These are phyloP conservation scores for Saitozyma podzolica DNA, from an alignment of 768 basidiomycete genomes.

Conservation along the genomic window DNA sequence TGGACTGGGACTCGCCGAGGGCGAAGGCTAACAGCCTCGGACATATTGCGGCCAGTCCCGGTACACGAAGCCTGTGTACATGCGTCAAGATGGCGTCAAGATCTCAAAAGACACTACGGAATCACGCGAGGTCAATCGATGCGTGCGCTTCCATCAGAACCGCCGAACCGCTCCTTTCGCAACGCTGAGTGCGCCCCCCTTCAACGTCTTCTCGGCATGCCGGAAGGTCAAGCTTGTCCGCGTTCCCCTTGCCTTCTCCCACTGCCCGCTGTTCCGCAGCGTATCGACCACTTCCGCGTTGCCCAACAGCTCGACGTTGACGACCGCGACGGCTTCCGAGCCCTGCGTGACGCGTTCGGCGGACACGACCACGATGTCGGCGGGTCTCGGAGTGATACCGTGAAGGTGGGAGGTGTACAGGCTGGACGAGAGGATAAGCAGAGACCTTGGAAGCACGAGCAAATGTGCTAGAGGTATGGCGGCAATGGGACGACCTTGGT, in stretches of 20 bases:
- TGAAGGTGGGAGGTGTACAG: constrained; percentile 76
- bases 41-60: too few relatives aligned
- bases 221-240: constrained; percentile 85
- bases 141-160: not conserved
- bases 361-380: constrained; percentile 17
- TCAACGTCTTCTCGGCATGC: constrained; percentile 67
- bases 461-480: constrained; percentile 68
- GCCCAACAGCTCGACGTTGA: constrained; percentile 63
- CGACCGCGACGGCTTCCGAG: constrained; percentile 53
- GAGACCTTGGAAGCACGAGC: constrained; percentile 80
- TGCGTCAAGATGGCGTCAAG: too few relatives aligned
- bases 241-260: constrained; percentile 55
- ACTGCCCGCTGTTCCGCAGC: constrained; percentile 58
- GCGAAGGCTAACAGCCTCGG: too few relatives aligned
- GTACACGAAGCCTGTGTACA: too few relatives aligned
- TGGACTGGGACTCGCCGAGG: too few relatives aligned
- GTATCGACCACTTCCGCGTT: constrained; percentile 54
- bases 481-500: constrained; percentile 58
- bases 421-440: constrained; percentile 69
- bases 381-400: constrained; percentile 60
- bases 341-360: constrained; percentile 10
- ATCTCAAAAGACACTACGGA: too few relatives aligned
- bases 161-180: not conserved
- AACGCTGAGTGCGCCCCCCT: constrained; percentile 31
- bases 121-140: not conserved